A percentile compares a stretch with the other conserved stretches of the same genome.
Evolutionary conservation across 257 asterid genomes (phyloP).

Genomic region (Linderniella brevidens): DNA sequence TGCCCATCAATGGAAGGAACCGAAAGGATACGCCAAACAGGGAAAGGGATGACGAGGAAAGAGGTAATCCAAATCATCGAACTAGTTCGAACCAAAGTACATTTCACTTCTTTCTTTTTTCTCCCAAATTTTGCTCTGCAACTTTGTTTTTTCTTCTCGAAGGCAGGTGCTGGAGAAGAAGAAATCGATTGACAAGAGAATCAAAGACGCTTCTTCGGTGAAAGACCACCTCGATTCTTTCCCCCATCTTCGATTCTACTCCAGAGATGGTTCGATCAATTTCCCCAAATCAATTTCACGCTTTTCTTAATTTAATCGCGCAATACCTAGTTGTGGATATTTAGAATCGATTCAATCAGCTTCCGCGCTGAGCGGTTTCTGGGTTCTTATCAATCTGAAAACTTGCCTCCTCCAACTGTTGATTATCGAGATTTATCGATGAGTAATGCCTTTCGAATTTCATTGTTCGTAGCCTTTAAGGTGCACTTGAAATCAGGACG

Average conservation of each 20-base stretch:
- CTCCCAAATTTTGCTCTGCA: conserved; percentile 1
- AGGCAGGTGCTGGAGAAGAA: conserved; percentile 54
- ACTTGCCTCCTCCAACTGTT: too few species aligned
- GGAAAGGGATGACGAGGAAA: conserved; percentile 24
- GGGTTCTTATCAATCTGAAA: too few species aligned
- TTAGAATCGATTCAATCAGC: too few species aligned
- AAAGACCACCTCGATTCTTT: conserved; percentile 42
- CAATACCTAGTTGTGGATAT: too few species aligned
- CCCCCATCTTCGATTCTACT: conserved; percentile 40
- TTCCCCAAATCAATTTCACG: too few species aligned
- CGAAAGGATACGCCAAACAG: conserved; percentile 13
- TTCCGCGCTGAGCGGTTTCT: too few species aligned
- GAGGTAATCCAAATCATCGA: conserved; percentile 19
- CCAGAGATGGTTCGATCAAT: conserved; percentile 25
- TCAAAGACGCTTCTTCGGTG: conserved; percentile 35
- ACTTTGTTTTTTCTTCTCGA: conserved; percentile 11
- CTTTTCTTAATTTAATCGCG: too few species aligned
- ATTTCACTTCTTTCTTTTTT: not conserved
- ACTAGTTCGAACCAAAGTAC: too few species aligned
- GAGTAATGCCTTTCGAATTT: conserved; percentile 5
- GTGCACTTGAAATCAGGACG: conserved; percentile 46
- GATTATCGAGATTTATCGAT: not conserved
- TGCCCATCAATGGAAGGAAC: conserved; percentile 22
- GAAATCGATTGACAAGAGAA: conserved; percentile 29
- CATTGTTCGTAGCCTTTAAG: conserved; percentile 25